Evolutionary conservation across 345 rosid genomes (phyloP).

Genomic region (Turnera subulata): DNA sequence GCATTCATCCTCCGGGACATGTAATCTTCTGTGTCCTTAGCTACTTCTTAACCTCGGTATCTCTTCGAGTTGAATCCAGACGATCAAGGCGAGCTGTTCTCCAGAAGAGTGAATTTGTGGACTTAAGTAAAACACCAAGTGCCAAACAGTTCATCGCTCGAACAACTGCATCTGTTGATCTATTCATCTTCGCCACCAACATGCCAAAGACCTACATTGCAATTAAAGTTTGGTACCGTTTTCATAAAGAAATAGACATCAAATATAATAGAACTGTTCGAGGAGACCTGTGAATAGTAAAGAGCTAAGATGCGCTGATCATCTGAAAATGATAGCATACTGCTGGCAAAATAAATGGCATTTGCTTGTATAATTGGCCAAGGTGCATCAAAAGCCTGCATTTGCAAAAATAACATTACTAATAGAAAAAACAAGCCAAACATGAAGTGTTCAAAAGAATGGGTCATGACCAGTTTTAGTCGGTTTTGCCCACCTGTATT

Average conservation of each 20-base stretch:
- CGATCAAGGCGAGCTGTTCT: slow-evolving; percentile 58
- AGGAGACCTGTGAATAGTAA: slow-evolving; percentile 66
- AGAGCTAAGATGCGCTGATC: slow-evolving; percentile 66
- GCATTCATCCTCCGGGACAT: no score
- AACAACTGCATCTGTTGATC: slow-evolving; percentile 69
- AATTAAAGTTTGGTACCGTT: not conserved
- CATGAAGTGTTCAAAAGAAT: not conserved
- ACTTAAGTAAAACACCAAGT: slow-evolving; percentile 65
- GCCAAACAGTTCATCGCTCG: slow-evolving; percentile 79
- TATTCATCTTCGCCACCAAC: slow-evolving; percentile 78
- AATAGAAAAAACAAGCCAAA: not conserved
- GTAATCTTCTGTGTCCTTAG: not conserved
- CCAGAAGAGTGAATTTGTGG: slow-evolving; percentile 56
- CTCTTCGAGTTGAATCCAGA: slow-evolving; percentile 41
- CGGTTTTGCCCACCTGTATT: slow-evolving; percentile 55
- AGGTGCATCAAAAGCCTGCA: slow-evolving; percentile 91
- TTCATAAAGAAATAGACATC: not conserved
- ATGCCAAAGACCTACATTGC: slow-evolving; percentile 57
- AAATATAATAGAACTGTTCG: not conserved
- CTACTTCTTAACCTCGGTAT: slow-evolving; percentile 30
- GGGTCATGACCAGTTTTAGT: not conserved
- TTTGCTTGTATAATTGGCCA: slow-evolving; percentile 94
- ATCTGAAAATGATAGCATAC: slow-evolving; percentile 74
- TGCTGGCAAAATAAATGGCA: slow-evolving; percentile 81
- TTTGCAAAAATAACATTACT: not conserved